These are phyloP conservation scores for Clavariopsis aquatica DNA, from an alignment of 495 filamentous ascomycete species.

Conservation along the genomic window DNA sequence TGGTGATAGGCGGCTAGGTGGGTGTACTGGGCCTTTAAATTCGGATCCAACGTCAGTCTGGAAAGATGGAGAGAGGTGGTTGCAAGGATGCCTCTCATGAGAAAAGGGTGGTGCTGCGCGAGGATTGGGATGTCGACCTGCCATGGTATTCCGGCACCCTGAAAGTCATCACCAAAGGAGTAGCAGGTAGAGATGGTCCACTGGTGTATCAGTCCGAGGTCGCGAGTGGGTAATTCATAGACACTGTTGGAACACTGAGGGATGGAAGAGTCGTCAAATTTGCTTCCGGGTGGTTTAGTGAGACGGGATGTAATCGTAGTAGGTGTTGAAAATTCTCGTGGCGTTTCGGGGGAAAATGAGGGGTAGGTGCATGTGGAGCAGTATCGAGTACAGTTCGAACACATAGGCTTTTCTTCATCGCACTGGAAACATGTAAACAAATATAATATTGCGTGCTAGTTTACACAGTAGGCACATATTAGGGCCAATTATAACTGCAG, in stretches of 20 bases:
- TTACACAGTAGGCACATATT: neutral
- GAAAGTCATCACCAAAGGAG: slow-evolving; percentile 16
- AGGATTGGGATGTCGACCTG: slow-evolving; percentile 12
- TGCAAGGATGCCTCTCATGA: slow-evolving; percentile 29
- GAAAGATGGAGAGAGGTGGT: slow-evolving; percentile 14
- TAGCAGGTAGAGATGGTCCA: slow-evolving; percentile 27
- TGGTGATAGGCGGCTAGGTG: slow-evolving; percentile 24
- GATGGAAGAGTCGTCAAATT: slow-evolving; percentile 8
- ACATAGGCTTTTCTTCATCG: slow-evolving; percentile 29
- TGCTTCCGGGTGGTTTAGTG: slow-evolving; percentile 8
- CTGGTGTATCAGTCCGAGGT: slow-evolving; percentile 25
- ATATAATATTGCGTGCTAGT: neutral
- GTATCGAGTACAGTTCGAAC: slow-evolving; percentile 28
- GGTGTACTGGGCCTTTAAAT: neutral
- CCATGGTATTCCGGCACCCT: slow-evolving; percentile 18
- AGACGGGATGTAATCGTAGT: slow-evolving; percentile 7
- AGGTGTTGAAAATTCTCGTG: neutral
- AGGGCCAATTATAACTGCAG: neutral
- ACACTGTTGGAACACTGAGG: neutral
- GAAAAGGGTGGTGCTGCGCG: slow-evolving; percentile 17
- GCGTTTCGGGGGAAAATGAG: neutral
- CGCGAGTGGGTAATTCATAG: slow-evolving; percentile 18
- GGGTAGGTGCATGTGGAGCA: slow-evolving; percentile 20
- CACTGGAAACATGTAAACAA: slow-evolving; percentile 12
- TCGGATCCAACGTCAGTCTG: neutral